Evolutionary conservation across 78 protist species (phyloP).

Genomic region (Speleostelium caveatum): DNA sequence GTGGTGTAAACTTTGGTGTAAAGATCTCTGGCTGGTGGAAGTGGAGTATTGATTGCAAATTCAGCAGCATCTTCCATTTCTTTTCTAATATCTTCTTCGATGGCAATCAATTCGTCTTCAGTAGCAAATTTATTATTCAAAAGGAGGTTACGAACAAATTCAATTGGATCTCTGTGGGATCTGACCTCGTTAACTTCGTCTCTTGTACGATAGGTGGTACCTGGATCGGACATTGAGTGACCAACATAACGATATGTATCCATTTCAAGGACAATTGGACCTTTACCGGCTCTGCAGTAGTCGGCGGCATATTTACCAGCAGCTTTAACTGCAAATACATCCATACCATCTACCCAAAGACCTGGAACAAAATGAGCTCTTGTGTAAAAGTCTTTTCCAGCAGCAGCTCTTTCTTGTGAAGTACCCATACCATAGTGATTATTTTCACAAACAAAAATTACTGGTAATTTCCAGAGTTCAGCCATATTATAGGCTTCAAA

Average conservation of each 20-base stretch:
- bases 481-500: slow-evolving; percentile 97
- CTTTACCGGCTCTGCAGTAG: slow-evolving; percentile 76
- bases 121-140: slow-evolving; percentile 77
- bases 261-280: slow-evolving; percentile 92
- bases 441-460: slow-evolving; percentile 95
- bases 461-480: slow-evolving; percentile 94
- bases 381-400: slow-evolving; percentile 92
- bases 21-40: slow-evolving; percentile 61
- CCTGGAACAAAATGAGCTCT: slow-evolving; percentile 97
- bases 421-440: slow-evolving; percentile 99
- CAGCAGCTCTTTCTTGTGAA: slow-evolving; percentile 84
- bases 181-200: slow-evolving; percentile 90
- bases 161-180: slow-evolving; percentile 85
- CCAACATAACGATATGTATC: slow-evolving; percentile 98
- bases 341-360: slow-evolving; percentile 96
- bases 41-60: slow-evolving; percentile 79
- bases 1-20: slow-evolving; percentile 75
- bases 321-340: slow-evolving; percentile 90
- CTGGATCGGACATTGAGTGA: slow-evolving; percentile 99
- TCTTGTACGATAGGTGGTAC: slow-evolving; percentile 92
- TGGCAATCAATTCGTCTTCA: slow-evolving; percentile 89
- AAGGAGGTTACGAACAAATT: slow-evolving; percentile 30
- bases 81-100: slow-evolving; percentile 10
- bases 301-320: slow-evolving; percentile 88
- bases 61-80: slow-evolving; percentile 90